Base-by-base conservation (phyloP, 2,329 filamentous ascomycete species). In the Ophiobolus disseminans region DNA sequence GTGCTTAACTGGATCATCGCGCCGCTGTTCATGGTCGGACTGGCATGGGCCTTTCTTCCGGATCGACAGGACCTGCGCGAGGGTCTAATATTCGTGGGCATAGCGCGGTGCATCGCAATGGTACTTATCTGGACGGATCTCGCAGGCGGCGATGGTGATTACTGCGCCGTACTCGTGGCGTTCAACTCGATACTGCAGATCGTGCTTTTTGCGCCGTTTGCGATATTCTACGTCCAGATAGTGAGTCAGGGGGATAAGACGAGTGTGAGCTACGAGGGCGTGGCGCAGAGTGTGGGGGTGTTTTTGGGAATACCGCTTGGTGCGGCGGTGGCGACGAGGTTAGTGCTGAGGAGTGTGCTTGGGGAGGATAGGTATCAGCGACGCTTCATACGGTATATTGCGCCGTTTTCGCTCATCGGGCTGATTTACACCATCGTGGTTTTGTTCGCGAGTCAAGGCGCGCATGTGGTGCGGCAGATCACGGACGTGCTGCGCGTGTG, bases 61-160 rank as follows among this genome's bases (percentile, higher is more conserved):
- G 72, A 74, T 46, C 72, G 80, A 44, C 70, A 70, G 28, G 79
- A 74, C 2, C 69, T 82, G 2, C 70, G 80, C 1, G 81, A 84
- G 31, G 90, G 90, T 0, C 76, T 94, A 2, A 90, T 94, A 28
- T 82, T 96, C 5, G 91, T 96, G 0, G 91, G 91, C 0, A 76
- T 96, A 1, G 91, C 89, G 4, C 78, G 91, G 42, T 96, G 91
- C 62, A 96, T 96, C 54, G 91, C 90, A 23, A 96, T 96, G 91
- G 90, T 88, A 2, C 73, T 89, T 4, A 88, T 96, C 51, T 95
- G 90, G 91, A 94, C 85, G 0, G 84, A 83, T 4, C 76, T 91
- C 0, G 89, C 91, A 0, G 86, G 86, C 1, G 91, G 91, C 4
- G 88, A 95, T 57, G 76, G 73, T 5, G 87, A 95, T 59, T 96